Evolutionary conservation across 148 eudicot species (phyloP), one percentile per base, ranked within the genome.

Genomic region (Tetragonia tetragonoides): DNA sequence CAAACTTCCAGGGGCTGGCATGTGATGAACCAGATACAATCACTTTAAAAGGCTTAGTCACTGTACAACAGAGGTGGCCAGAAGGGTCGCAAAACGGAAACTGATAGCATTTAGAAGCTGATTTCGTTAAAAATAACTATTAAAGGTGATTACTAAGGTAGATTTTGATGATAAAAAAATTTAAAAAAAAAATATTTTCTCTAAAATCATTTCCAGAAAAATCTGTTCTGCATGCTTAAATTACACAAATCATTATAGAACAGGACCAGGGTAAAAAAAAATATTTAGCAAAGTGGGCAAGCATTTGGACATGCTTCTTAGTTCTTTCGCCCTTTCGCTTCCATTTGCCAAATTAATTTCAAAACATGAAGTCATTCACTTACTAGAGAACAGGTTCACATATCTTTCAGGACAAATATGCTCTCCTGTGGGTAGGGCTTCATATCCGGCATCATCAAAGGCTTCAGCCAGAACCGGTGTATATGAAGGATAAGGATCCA

Each of bases 401-500:
- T 83, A 85, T 78, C 93, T 86, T 86, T 92, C 97, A 1, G 97
- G 94, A 84, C 90, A 92, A 64, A 90, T 75, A 51, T 89, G 84
- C 83, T 92, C 97, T 49, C 84, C 90, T 56, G 86, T 91, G 72
- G 91, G 88, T 83, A 92, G 97, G 87, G 87, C 90, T 85, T 89
- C 92, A 79, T 90, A 92, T 71, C 84, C 88, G 74, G 85, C 54
- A 73, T 82, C 82, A 60, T 92, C 91, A 83, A 61, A 72, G 15
- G 77, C 81, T 70, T 92, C 92, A 41, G 73, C 75, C 74, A 56
- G 78, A 75, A 90, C 21, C 9, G 86, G 89, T 46, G 90, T 23
- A 68, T 87, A 90, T 11, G 92, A 90, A 23, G 92, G 94, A 75
- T 89, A 92, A 72, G 95, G 89, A 82, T 91, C 87, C 87, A 91